Evolutionary conservation across 192 early-diverging fungal genomes (phyloP).

Genomic region (Linnemannia zychae): DNA sequence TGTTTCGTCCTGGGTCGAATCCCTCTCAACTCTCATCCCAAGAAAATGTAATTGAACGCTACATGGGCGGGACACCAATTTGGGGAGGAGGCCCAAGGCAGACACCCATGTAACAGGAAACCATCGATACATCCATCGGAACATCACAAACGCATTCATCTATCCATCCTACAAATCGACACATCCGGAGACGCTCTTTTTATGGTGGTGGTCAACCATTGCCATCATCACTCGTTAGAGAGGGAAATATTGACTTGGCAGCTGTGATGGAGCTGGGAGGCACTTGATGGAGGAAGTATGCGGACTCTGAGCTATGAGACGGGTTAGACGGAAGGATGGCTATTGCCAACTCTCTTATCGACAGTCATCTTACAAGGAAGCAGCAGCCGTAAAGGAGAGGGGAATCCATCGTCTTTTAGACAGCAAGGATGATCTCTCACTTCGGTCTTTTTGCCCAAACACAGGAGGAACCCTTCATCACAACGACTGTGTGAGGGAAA

Average conservation of each 20-base stretch:
- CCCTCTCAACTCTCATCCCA: slow-evolving; percentile 52
- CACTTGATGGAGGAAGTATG: background rate
- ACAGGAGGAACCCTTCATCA: background rate
- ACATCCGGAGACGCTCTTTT: background rate
- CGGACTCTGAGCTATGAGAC: background rate
- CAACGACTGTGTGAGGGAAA: background rate
- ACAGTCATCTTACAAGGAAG: background rate
- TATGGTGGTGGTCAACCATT: background rate
- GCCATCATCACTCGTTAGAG: too few relatives aligned
- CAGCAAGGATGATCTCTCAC: background rate
- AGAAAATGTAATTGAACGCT: slow-evolving; percentile 39
- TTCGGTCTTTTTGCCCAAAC: background rate
- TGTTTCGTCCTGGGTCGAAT: slow-evolving; percentile 3
- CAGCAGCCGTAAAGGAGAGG: background rate
- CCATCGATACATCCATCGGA: slow-evolving; percentile 38
- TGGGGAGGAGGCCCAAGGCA: background rate
- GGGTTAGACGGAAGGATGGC: background rate
- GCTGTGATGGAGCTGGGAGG: background rate
- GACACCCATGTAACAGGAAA: background rate
- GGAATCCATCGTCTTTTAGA: slow-evolving; percentile 8
- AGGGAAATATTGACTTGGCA: too few relatives aligned
- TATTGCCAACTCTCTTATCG: too few relatives aligned
- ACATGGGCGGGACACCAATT: background rate
- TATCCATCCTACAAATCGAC: slow-evolving; percentile 16
- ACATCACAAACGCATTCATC: background rate